phyloP scores from a whole-genome alignment of 176 grass and related monocot species.

The Melocanna baccifera region DNA sequence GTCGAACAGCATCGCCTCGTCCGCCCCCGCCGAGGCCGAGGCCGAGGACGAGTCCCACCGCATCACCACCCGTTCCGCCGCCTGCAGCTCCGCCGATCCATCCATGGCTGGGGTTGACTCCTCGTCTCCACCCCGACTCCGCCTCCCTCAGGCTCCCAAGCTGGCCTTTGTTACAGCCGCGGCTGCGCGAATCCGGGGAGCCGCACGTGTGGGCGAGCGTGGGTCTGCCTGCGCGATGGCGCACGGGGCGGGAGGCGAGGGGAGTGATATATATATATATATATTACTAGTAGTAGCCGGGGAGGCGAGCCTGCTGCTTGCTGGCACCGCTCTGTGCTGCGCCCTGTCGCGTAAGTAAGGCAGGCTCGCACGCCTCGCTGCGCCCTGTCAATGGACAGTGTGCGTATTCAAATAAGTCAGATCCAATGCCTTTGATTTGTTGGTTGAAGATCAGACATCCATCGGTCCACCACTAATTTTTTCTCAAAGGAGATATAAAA shows the following conservation, averaged over 20 bases:
- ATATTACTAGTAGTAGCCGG: background rate
- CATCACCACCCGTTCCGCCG: slow-evolving; percentile 53
- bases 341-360: background rate
- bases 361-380: background rate
- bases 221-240: slow-evolving; percentile 26
- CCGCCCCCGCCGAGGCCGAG: slow-evolving; percentile 23
- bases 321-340: slow-evolving; percentile 26
- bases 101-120: slow-evolving; percentile 49
- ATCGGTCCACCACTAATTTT: too few species aligned
- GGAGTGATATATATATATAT: slow-evolving; percentile 19
- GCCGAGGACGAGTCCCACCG: slow-evolving; percentile 42
- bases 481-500: too few species aligned
- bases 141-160: slow-evolving; percentile 6
- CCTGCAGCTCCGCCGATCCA: slow-evolving; percentile 59
- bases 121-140: slow-evolving; percentile 14
- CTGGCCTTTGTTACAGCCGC: slow-evolving; percentile 22
- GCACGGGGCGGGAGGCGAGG: slow-evolving; percentile 27
- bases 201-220: slow-evolving; percentile 44
- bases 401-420: too few species aligned
- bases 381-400: too few species aligned
- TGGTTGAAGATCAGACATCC: too few species aligned
- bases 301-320: slow-evolving; percentile 9
- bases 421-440: too few species aligned
- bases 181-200: slow-evolving; percentile 57
- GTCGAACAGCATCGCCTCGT: slow-evolving; percentile 61